Percentiles rank a stretch among this genome's conserved stretches.
Evolutionary conservation across 495 filamentous ascomycete genomes (phyloP).

Genomic region (Parmelia sp.): DNA sequence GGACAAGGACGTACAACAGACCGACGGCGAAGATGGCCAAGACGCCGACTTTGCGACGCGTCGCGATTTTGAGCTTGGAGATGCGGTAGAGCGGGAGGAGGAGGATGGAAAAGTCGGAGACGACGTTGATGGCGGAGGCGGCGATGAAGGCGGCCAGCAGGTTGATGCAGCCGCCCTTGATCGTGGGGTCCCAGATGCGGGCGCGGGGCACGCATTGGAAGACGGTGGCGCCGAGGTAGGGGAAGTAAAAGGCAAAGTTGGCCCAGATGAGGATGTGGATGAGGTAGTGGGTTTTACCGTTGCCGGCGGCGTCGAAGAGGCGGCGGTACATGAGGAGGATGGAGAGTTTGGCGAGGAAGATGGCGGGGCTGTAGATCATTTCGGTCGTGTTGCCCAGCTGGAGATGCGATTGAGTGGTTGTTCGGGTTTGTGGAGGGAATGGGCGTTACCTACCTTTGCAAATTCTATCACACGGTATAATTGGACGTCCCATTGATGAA

Average conservation of each 20-base stretch:
- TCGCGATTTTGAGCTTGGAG: conserved; percentile 28
- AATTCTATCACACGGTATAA: conserved; percentile 17
- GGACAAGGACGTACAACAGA: conserved; percentile 21
- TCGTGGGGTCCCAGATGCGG: conserved; percentile 16
- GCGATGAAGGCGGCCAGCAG: conserved; percentile 24
- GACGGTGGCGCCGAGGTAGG: not conserved
- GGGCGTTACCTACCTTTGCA: conserved; percentile 17
- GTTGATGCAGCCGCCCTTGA: conserved; percentile 29
- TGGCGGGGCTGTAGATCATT: conserved; percentile 12
- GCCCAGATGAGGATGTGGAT: conserved; percentile 16
- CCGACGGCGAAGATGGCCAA: conserved; percentile 32
- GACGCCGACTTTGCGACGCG: conserved; percentile 32
- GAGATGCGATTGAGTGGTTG: not conserved
- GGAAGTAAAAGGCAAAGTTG: conserved; percentile 12
- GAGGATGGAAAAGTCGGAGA: conserved; percentile 32
- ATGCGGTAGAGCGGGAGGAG: conserved; percentile 29
- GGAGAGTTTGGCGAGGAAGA: conserved; percentile 16
- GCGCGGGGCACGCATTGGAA: conserved; percentile 18
- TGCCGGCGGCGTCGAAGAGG: conserved; percentile 11
- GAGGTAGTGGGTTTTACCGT: conserved; percentile 4
- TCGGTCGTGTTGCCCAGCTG: conserved; percentile 1
- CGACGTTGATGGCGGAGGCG: conserved; percentile 27
- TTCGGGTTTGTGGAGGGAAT: too few species aligned
- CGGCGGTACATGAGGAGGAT: conserved; percentile 20
- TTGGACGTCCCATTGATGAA: conserved; percentile 34